Conservation (phyloP, 1,139 yeast genomes). For the Pichia sp. region DNA sequence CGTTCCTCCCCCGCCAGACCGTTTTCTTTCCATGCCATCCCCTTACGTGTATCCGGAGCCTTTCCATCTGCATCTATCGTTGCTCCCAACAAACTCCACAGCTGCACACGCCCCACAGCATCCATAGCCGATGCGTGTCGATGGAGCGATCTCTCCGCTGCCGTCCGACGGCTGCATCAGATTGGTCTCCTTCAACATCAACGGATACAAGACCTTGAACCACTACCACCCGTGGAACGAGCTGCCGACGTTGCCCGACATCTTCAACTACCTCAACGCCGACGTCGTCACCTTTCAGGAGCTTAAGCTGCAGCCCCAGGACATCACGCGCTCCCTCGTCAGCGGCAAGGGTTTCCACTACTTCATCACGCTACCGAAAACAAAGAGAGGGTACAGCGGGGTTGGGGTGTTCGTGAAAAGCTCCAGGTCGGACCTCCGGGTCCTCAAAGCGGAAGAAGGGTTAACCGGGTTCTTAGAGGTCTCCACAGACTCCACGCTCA, state of each 20-base stretch:
- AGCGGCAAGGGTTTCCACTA: conserved; percentile 54
- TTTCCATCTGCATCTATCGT: too few species aligned
- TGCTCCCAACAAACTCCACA: too few species aligned
- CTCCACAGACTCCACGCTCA: conserved; percentile 19
- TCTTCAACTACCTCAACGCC: conserved; percentile 56
- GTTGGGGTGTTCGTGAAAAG: conserved; percentile 77
- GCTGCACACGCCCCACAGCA: too few species aligned
- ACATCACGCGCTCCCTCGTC: conserved; percentile 44
- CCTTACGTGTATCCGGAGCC: too few species aligned
- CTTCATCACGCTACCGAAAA: conserved; percentile 63
- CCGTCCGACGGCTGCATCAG: conserved; percentile 19
- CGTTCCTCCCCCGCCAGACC: too few species aligned
- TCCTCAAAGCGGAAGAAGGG: conserved; percentile 83
- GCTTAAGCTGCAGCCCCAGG: conserved; percentile 52
- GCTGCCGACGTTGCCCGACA: conserved; percentile 42
- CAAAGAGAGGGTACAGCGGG: conserved; percentile 82
- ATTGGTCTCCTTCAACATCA: conserved; percentile 65
- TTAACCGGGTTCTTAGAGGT: conserved; percentile 61
- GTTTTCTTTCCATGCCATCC: too few species aligned
- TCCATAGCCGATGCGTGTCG: conserved; percentile 8
- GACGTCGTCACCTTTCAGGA: conserved; percentile 86
- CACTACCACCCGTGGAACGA: conserved; percentile 81
- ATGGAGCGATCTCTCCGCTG: conserved; percentile 17
- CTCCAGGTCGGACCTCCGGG: conserved; percentile 45
- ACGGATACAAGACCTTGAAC: conserved; percentile 75